phyloP scores from a whole-genome alignment of 1,284 basidiomycete species.

The Ceratobasidium sp. region DNA sequence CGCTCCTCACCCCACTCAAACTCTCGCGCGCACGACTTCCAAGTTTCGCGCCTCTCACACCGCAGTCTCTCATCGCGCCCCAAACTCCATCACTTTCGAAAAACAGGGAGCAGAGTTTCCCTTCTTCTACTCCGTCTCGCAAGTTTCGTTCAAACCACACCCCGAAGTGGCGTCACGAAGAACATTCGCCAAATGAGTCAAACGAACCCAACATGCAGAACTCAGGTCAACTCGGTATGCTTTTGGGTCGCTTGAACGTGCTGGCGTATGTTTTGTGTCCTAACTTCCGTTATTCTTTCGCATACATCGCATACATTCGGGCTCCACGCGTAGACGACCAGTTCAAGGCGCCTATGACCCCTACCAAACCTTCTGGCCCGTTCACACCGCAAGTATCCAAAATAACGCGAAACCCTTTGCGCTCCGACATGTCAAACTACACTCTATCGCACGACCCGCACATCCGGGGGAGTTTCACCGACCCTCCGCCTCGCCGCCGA shows the following conservation, averaged over 20 bases:
- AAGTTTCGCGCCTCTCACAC: slow-evolving; percentile 15
- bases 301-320: slow-evolving; percentile 42
- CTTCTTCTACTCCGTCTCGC: background rate
- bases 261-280: too few species aligned
- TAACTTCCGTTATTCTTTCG: background rate
- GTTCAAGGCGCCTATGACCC: background rate
- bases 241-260: background rate
- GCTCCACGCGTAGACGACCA: background rate
- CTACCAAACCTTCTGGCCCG: slow-evolving; percentile 14
- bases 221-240: background rate
- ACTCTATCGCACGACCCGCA: background rate
- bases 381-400: slow-evolving; percentile 38
- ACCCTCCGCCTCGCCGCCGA: slow-evolving; percentile 39
- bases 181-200: background rate
- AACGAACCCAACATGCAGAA: background rate
- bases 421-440: slow-evolving; percentile 7
- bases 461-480: slow-evolving; percentile 35
- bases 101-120: background rate
- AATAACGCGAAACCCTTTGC: slow-evolving; percentile 2
- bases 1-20: slow-evolving; percentile 26
- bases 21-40: background rate
- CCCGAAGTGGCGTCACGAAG: slow-evolving; percentile 35
- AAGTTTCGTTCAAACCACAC: background rate
- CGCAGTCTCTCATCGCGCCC: slow-evolving; percentile 13
- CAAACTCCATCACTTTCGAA: background rate